These are phyloP conservation scores for Irpex lacteus DNA, from an alignment of 1,284 basidiomycete genomes.

Conservation along the genomic window DNA sequence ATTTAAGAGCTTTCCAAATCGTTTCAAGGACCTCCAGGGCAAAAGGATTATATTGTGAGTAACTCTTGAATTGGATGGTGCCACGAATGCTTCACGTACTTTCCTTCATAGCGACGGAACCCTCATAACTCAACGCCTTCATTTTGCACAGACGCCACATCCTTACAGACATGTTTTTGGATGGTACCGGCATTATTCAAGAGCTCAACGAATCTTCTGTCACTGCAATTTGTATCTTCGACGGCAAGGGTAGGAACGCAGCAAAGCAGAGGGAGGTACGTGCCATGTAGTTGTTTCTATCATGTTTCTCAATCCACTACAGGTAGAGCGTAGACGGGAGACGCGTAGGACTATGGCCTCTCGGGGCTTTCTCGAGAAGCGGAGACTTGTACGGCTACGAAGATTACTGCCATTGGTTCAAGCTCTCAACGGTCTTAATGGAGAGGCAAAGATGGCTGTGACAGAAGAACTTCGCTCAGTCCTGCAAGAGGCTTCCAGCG, in stretches of 20 bases:
- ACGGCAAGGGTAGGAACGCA: constrained; percentile 61
- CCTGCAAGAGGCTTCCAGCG: neutral
- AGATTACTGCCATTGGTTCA: constrained; percentile 40
- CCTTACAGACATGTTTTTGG: constrained; percentile 67
- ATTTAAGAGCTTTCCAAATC: constrained; percentile 57
- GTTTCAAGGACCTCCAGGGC: constrained; percentile 55
- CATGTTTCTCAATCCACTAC: constrained; percentile 7
- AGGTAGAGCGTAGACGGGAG: constrained; percentile 51
- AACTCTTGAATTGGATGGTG: neutral
- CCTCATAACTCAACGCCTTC: constrained; percentile 75
- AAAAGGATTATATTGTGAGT: constrained; percentile 71
- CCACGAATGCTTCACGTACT: neutral
- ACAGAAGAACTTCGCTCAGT: neutral
- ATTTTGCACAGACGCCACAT: constrained; percentile 64
- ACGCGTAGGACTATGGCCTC: constrained; percentile 41
- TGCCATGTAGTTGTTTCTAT: neutral
- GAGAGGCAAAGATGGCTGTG: constrained; percentile 24
- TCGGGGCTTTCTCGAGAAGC: constrained; percentile 53
- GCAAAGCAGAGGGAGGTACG: constrained; percentile 71
- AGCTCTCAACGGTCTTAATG: constrained; percentile 32
- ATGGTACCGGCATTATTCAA: constrained; percentile 67
- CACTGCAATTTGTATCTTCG: constrained; percentile 71
- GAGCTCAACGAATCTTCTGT: constrained; percentile 59
- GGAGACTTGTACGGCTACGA: constrained; percentile 45
- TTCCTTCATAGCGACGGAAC: constrained; percentile 64